Percentiles rank a stretch among this genome's conserved stretches.
phyloP scores from a whole-genome alignment of 1,139 yeast genomes.

The Geotrichum restrictum region DNA sequence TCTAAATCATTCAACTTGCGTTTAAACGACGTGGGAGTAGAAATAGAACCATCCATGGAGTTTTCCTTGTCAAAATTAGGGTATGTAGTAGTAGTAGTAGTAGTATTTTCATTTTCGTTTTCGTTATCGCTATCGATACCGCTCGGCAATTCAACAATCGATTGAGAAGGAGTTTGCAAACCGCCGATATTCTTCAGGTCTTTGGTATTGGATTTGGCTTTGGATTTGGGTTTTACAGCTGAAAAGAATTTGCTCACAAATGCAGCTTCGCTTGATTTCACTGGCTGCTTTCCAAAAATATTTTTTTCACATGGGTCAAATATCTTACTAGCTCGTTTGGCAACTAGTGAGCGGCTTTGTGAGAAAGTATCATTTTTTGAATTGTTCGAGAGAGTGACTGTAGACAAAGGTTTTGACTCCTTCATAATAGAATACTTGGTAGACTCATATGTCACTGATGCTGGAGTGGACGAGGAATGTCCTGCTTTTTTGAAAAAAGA shows the following conservation, averaged over 20 bases:
- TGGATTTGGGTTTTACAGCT: neutral
- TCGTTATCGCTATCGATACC: neutral
- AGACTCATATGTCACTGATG: conserved; percentile 1
- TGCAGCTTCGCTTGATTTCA: neutral
- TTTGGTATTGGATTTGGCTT: neutral
- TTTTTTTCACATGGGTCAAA: neutral
- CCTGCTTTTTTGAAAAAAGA: conserved; percentile 11
- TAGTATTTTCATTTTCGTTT: neutral
- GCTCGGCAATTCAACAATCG: neutral
- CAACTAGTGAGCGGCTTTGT: conserved; percentile 3
- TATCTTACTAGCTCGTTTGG: conserved; percentile 7
- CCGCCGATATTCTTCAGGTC: too few species aligned
- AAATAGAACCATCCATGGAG: too few species aligned
- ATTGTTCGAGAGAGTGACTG: neutral
- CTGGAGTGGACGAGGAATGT: conserved; percentile 12
- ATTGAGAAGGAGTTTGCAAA: neutral
- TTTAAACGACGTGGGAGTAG: too few species aligned
- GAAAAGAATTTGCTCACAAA: conserved; percentile 16
- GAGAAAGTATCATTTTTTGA: neutral
- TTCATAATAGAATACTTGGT: neutral
- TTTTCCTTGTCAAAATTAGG: conserved; percentile 1
- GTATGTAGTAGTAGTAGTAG: too few species aligned
- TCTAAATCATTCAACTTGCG: neutral
- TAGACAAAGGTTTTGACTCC: neutral
- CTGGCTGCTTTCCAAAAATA: neutral